phyloP scores from a whole-genome alignment of 768 basidiomycete species.

The Cystobasidium onofrii region DNA sequence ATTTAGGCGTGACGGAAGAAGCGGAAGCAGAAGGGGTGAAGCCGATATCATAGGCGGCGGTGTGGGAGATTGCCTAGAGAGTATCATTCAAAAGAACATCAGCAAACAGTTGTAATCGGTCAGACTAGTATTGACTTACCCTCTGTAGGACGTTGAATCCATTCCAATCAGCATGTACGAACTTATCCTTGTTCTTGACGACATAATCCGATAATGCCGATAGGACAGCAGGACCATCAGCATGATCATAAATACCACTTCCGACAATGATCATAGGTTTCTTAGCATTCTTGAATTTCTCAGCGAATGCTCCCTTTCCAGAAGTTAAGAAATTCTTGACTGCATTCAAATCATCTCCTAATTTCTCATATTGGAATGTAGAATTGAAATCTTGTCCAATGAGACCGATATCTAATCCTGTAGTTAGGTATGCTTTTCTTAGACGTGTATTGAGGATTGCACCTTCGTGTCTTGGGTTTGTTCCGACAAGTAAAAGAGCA shows the following conservation, averaged over 20 bases:
- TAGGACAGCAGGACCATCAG: slow-evolving; percentile 70
- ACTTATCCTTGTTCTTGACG: slow-evolving; percentile 61
- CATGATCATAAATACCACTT: slow-evolving; percentile 72
- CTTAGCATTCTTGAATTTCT: slow-evolving; percentile 81
- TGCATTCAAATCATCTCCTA: slow-evolving; percentile 68
- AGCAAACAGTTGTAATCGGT: no score
- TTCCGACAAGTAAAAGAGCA: slow-evolving; percentile 83
- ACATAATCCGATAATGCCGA: slow-evolving; percentile 71
- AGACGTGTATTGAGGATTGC: slow-evolving; percentile 95
- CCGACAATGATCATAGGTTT: slow-evolving; percentile 89
- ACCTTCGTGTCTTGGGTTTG: slow-evolving; percentile 94
- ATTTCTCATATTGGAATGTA: slow-evolving; percentile 83
- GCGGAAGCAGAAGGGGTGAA: slow-evolving; percentile 80
- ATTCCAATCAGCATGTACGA: slow-evolving; percentile 87
- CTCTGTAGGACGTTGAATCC: slow-evolving; percentile 88
- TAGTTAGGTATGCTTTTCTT: slow-evolving; percentile 86
- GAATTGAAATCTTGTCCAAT: slow-evolving; percentile 87
- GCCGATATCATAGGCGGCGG: slow-evolving; percentile 89
- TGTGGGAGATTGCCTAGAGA: slow-evolving; percentile 78
- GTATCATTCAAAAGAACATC: no score
- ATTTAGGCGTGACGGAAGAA: slow-evolving; percentile 70
- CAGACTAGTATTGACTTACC: slow-evolving; percentile 47
- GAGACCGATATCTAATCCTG: slow-evolving; percentile 72
- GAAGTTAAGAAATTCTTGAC: slow-evolving; percentile 62
- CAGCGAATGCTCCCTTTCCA: slow-evolving; percentile 71